Conservation (phyloP, 169 alveolate genomes). For the Eimeria necatrix region DNA sequence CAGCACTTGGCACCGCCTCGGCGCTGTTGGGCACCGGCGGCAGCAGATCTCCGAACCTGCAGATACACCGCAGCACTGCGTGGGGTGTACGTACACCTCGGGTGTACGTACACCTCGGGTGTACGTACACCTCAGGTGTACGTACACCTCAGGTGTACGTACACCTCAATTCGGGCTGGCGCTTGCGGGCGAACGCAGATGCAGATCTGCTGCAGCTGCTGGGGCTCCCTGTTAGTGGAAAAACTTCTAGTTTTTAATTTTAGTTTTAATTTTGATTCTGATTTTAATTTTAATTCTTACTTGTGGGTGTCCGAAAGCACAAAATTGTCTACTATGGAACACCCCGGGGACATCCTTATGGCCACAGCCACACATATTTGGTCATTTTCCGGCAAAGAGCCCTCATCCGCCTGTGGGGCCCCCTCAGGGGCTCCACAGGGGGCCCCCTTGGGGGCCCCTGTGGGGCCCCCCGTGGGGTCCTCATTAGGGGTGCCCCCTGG, state of each 20-base stretch:
- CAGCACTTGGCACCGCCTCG: constrained; percentile 10
- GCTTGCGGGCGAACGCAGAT: neutral
- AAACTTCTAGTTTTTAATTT: neutral
- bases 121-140: neutral
- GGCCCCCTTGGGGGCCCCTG: neutral
- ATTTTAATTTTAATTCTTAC: neutral
- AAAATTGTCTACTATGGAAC: constrained; percentile 15
- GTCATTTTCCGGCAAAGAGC: neutral
- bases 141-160: neutral
- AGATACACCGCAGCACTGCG: neutral
- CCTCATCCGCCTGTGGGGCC: neutral
- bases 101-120: neutral
- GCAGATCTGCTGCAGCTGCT: neutral
- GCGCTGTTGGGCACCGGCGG: neutral
- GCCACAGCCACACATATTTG: constrained; percentile 13
- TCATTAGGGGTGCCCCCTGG: neutral
- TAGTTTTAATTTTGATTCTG: neutral
- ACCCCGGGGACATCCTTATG: neutral
- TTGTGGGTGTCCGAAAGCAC: constrained; percentile 16
- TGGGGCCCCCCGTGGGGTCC: neutral
- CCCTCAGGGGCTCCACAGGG: neutral
- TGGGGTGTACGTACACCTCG: neutral
- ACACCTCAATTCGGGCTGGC: neutral
- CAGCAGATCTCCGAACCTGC: neutral
- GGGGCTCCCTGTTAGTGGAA: neutral